A percentile compares a stretch with the other conserved stretches of the same genome.
phyloP scores from a whole-genome alignment of 805 yeast species.

The Priceomyces medius region DNA sequence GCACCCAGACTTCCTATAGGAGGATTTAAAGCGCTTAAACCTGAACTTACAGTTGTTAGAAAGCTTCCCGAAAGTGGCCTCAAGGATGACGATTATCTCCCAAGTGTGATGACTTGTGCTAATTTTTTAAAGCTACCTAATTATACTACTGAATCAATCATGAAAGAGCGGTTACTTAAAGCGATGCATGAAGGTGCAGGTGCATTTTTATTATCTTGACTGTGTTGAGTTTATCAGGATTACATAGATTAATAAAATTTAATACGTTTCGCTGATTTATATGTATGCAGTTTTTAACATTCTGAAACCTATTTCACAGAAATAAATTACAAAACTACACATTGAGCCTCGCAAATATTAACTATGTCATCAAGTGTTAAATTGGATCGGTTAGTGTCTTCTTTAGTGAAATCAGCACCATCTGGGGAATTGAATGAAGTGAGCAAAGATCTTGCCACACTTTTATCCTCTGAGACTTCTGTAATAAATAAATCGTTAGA shows the following conservation, averaged over 20 bases:
- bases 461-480: slow-evolving; percentile 21
- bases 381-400: slow-evolving; percentile 25
- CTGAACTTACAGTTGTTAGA: slow-evolving; percentile 83
- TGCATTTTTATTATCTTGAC: slow-evolving; percentile 68
- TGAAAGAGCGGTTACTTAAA: slow-evolving; percentile 56
- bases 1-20: slow-evolving; percentile 93
- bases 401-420: slow-evolving; percentile 36
- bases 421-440: slow-evolving; percentile 38
- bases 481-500: slow-evolving; percentile 29
- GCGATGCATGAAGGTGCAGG: slow-evolving; percentile 90
- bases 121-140: slow-evolving; percentile 88
- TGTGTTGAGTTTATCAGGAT: neutral
- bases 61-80: slow-evolving; percentile 74
- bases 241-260: neutral
- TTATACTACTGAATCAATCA: slow-evolving; percentile 61
- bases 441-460: slow-evolving; percentile 20
- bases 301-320: neutral
- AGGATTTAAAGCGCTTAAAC: slow-evolving; percentile 80
- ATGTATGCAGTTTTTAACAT: neutral
- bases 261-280: neutral
- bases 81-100: slow-evolving; percentile 75
- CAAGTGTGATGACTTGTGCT: slow-evolving; percentile 98
- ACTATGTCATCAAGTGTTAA: slow-evolving; percentile 20
- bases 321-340: neutral
- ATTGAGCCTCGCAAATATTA: neutral